These are phyloP conservation scores for Rhododendron ovatum DNA, from an alignment of 148 eudicot species.

Conservation along the genomic window DNA sequence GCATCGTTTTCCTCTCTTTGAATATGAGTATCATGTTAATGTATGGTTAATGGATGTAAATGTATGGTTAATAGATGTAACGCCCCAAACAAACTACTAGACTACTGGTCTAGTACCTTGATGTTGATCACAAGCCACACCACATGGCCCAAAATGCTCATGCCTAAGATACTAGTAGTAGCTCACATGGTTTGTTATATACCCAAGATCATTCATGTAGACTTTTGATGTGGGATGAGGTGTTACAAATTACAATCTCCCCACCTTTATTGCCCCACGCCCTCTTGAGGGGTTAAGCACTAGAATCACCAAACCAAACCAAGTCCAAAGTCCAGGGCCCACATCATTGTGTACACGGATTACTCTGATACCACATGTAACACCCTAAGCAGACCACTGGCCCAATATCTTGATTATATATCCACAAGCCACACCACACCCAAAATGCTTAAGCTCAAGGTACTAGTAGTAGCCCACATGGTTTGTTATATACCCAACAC, in stretches of 20 bases:
- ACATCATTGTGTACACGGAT: background rate
- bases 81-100: background rate
- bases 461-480: background rate
- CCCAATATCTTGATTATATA: background rate
- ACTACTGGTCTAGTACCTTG: background rate
- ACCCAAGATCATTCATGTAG: background rate
- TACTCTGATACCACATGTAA: background rate
- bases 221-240: background rate
- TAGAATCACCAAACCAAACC: background rate
- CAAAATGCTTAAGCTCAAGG: background rate
- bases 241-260: background rate
- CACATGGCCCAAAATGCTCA: background rate
- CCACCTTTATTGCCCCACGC: background rate
- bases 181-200: background rate
- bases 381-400: background rate
- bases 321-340: background rate
- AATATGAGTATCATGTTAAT: background rate
- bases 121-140: background rate
- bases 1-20: background rate
- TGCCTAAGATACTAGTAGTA: background rate
- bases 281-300: background rate
- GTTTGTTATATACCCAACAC: background rate
- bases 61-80: background rate
- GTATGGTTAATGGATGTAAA: background rate
- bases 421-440: background rate